Base-by-base conservation (phyloP, 129 eudicot species). In the Gnaphalium uliginosum region DNA sequence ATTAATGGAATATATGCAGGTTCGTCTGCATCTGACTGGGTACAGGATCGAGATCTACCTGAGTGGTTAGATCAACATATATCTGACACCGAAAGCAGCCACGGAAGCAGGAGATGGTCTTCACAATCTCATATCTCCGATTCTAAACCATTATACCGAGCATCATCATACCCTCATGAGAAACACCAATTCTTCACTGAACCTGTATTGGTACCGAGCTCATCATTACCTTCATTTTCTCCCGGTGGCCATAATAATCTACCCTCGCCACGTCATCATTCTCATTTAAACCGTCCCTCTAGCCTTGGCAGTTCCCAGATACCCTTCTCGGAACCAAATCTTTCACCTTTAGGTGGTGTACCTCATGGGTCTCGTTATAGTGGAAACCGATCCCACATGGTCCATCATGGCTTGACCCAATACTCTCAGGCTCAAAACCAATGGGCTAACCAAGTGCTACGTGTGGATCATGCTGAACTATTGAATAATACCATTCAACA, bases 21-120 rank as follows among this genome's bases (percentile, higher is more conserved):
- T 90, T 94, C 97, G 77, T 82, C 97, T 67, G 97, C 91, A 30
- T 85, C 98, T 56, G 98, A 93, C 67, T 88, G 98, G 96, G 81
- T 89, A 65, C 83, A 85, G 69, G 98, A 90, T 53, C 59, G 79
- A 43, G 96, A 91, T 69, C 77, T 79, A 61, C 83, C 96, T 7
- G 96, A 89, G 62, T 94, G 96, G 97, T 66, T 81, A 59, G 97
- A 91, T 33, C 96, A 85, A 68, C 88, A 83, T 63, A 81, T 83
- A 26, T 88, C 90, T 24, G 97, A 91, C 78, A 72, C 89, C 13
- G 90, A 91, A 66, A 78, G 86, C 84, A 84, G 81, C 53, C 85
- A 79, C 73, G 92, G 83, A 64, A 81, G 81, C 69, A 89, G 89
- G 74, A 84, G 91, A 81, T 91, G 99, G 99, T 89, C 99, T 72